A percentile compares a stretch with the other conserved stretches of the same genome.
Conservation (phyloP, 2,329 filamentous ascomycete genomes). For the Teratosphaeriaceae sp. region DNA sequence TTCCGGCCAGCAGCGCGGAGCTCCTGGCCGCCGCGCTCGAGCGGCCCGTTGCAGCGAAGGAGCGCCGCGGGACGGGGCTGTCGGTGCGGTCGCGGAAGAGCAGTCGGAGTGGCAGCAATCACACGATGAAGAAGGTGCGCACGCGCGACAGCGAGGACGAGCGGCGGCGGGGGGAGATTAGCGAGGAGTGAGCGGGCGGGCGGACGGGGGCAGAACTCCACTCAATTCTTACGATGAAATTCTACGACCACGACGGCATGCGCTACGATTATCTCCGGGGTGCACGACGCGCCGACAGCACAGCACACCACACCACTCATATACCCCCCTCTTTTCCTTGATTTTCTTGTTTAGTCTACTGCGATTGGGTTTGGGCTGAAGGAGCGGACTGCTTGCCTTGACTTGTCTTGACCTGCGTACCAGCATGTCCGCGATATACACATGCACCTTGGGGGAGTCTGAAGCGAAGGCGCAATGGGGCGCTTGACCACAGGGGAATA, state of each 20-base stretch:
- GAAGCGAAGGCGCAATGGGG: not conserved
- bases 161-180: not conserved
- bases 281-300: too few relatives aligned
- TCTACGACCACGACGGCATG: not conserved
- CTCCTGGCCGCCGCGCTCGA: not conserved
- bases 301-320: not conserved
- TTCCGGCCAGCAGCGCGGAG: not conserved
- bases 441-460: not conserved
- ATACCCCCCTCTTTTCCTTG: not conserved
- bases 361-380: not conserved
- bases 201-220: not conserved
- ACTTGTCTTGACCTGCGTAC: too few relatives aligned
- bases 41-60: slow-evolving; percentile 3
- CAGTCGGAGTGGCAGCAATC: slow-evolving; percentile 42
- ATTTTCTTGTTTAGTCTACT: too few relatives aligned
- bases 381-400: not conserved
- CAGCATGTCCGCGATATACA: not conserved
- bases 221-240: not conserved
- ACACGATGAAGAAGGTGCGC: slow-evolving; percentile 43
- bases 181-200: slow-evolving; percentile 1
- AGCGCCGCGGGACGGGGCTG: slow-evolving; percentile 25
- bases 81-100: slow-evolving; percentile 33
- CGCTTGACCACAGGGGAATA: too few relatives aligned
- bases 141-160: slow-evolving; percentile 11
- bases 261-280: not conserved